A percentile compares a stretch with the other conserved stretches of the same genome.
Conservation (phyloP, 192 early-diverging fungal genomes). For the Podila epicladia region DNA sequence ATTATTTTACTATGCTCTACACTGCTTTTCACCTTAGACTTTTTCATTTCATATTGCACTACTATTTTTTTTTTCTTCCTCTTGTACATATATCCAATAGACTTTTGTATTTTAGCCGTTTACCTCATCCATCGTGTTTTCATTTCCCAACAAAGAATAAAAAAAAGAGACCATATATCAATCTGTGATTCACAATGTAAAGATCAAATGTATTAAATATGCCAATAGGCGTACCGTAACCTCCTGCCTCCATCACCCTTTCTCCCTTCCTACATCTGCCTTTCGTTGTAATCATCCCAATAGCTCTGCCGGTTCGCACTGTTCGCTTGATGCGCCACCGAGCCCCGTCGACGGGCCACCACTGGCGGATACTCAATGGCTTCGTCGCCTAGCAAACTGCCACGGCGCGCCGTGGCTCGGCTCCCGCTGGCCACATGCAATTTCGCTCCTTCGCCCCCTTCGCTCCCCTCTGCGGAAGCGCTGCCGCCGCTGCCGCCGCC, state of each 20-base stretch:
- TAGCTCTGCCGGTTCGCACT: conserved; percentile 22
- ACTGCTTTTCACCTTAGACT: background rate
- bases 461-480: background rate
- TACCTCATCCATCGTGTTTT: no score
- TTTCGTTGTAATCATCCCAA: conserved; percentile 23
- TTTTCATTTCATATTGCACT: background rate
- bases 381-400: background rate
- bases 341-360: background rate
- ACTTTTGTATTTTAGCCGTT: background rate
- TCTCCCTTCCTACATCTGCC: conserved; percentile 9
- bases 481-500: background rate
- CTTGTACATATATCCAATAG: background rate
- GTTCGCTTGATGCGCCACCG: background rate
- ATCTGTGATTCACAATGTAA: no score
- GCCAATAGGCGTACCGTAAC: no score
- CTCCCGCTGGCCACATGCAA: background rate
- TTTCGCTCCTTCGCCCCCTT: background rate
- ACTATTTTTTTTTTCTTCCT: background rate
- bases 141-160: no score
- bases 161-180: no score
- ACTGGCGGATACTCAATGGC: background rate
- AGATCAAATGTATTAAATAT: no score
- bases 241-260: no score
- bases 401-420: background rate
- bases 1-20: no score